These are phyloP conservation scores for Graphilbum ipis-grandicollis DNA, from an alignment of 2,329 filamentous ascomycete genomes.

Conservation along the genomic window DNA sequence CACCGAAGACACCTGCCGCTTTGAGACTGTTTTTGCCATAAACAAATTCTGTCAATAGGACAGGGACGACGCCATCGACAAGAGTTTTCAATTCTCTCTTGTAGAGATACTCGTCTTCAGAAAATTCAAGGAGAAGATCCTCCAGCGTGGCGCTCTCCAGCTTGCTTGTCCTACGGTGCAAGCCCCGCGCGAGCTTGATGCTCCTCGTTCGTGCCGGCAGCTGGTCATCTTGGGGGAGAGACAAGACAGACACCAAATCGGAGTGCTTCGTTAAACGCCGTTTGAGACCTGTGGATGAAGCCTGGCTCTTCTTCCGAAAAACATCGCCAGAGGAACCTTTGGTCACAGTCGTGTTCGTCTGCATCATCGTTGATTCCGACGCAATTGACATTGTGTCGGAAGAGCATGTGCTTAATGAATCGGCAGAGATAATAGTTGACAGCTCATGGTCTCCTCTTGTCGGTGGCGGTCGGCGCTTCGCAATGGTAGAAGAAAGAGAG, in stretches of 20 bases:
- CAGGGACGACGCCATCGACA: conserved; percentile 88
- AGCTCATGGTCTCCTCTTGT: conserved; percentile 37
- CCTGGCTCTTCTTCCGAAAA: conserved; percentile 29
- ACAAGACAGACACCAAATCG: conserved; percentile 85
- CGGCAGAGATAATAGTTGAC: conserved; percentile 39
- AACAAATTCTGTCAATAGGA: conserved; percentile 71
- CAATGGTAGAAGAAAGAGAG: conserved; percentile 7
- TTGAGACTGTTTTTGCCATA: conserved; percentile 44
- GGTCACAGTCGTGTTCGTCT: conserved; percentile 30
- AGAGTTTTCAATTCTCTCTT: conserved; percentile 80
- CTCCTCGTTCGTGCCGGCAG: conserved; percentile 46
- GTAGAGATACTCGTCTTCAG: conserved; percentile 73
- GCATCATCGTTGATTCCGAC: conserved; percentile 34
- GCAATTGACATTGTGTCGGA: conserved; percentile 34
- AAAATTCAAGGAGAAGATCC: conserved; percentile 65
- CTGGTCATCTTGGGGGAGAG: conserved; percentile 41
- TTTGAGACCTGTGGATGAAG: conserved; percentile 34
- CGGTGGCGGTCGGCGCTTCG: conserved; percentile 24
- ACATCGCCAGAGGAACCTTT: conserved; percentile 26
- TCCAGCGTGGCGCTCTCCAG: conserved; percentile 50
- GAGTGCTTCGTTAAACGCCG: conserved; percentile 78
- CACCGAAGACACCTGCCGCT: conserved; percentile 50
- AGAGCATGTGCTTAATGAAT: conserved; percentile 23
- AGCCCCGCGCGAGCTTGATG: conserved; percentile 59
- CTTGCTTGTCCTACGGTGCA: conserved; percentile 54